phyloP scores from a whole-genome alignment of 768 basidiomycete genomes.

The Heimioporus sp. region DNA sequence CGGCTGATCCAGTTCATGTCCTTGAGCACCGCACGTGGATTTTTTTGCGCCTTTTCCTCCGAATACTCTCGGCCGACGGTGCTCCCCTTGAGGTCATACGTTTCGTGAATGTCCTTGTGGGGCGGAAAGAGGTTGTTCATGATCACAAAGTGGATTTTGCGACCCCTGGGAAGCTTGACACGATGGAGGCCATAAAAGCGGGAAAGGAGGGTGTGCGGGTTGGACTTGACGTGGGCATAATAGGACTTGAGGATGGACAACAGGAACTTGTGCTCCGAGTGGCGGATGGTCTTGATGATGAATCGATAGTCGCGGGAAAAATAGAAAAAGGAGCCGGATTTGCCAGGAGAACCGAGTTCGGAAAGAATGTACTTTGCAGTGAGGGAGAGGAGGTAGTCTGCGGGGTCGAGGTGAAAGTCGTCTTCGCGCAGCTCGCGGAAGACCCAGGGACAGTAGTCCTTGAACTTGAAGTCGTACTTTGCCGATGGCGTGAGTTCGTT shows the following conservation, averaged over 20 bases:
- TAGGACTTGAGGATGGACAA: conserved; percentile 81
- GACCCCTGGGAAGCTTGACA: conserved; percentile 90
- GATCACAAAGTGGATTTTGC: conserved; percentile 98
- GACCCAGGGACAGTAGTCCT: conserved; percentile 98
- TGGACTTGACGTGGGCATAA: conserved; percentile 78
- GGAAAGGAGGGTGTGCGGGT: conserved; percentile 92
- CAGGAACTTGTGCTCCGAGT: conserved; percentile 92
- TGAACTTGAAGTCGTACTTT: conserved; percentile 99
- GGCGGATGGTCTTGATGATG: conserved; percentile 99
- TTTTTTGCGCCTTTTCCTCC: conserved; percentile 76
- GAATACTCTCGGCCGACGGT: conserved; percentile 87
- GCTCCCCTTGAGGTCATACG: conserved; percentile 94
- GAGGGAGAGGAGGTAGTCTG: conserved; percentile 94
- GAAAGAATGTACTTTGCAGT: conserved; percentile 98
- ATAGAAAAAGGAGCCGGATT: conserved; percentile 99
- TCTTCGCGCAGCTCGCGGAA: conserved; percentile 96
- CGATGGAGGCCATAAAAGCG: conserved; percentile 97
- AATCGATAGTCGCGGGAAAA: conserved; percentile 98
- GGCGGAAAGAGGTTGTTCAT: conserved; percentile 99
- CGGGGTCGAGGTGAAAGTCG: conserved; percentile 92
- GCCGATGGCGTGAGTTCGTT: conserved; percentile 98
- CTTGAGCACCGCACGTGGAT: conserved; percentile 89
- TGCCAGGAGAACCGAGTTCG: conserved; percentile 96
- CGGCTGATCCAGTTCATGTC: conserved; percentile 96
- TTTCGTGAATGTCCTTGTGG: conserved; percentile 96